Percentiles rank a stretch among this genome's conserved stretches.
Conservation (phyloP, 306 rosid species). For the Cyclanthera cordifolia region DNA sequence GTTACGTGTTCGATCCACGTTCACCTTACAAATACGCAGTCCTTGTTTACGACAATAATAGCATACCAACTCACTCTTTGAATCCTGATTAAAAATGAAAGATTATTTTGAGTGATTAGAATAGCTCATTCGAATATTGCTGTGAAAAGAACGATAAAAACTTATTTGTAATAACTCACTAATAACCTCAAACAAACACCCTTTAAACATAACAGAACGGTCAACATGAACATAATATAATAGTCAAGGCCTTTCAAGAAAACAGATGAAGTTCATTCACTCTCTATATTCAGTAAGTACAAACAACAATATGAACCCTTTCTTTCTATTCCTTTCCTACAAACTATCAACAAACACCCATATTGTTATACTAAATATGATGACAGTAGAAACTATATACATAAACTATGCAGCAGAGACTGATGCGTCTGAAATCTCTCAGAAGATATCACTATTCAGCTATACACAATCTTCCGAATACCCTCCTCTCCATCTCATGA, state of each 20-base stretch:
- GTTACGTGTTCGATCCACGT: background rate
- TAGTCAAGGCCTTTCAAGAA: no score
- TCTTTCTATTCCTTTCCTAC: conserved; percentile 21
- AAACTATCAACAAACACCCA: conserved; percentile 16
- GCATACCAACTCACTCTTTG: no score
- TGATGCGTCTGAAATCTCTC: conserved; percentile 23
- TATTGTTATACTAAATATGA: conserved; percentile 4
- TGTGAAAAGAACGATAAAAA: no score
- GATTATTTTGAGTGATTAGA: no score
- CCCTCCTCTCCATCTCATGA: conserved; percentile 19
- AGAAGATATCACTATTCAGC: conserved; percentile 22
- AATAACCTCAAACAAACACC: no score
- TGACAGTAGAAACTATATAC: conserved; percentile 36
- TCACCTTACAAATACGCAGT: no score
- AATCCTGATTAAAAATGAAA: no score
- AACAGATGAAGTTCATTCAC: conserved; percentile 4
- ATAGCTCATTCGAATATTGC: no score
- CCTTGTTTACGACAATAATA: no score
- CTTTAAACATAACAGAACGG: no score
- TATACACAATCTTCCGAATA: conserved; percentile 41
- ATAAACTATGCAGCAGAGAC: conserved; percentile 28
- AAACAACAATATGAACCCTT: conserved; percentile 29
- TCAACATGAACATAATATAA: no score
- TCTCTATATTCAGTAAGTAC: background rate
- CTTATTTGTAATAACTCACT: no score